Evolutionary conservation across 2,329 filamentous ascomycete species (phyloP).

Genomic region (Diaporthe citriasiana): DNA sequence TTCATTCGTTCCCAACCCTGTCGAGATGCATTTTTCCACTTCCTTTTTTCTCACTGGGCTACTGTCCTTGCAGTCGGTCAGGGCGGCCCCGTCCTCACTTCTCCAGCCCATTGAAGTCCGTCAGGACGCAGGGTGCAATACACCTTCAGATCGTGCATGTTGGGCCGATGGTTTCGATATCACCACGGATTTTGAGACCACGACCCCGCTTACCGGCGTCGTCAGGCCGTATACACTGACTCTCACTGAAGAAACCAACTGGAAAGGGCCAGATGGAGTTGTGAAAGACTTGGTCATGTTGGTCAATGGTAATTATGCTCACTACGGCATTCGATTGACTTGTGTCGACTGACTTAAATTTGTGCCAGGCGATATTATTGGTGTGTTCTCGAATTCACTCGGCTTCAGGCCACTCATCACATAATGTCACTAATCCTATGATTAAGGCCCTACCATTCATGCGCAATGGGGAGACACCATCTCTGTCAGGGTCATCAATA

Average conservation of each 20-base stretch:
- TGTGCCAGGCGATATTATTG: conserved; percentile 38
- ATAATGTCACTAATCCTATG: conserved; percentile 20
- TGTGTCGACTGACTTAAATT: conserved; percentile 19
- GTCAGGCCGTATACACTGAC: conserved; percentile 48
- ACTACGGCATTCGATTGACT: conserved; percentile 21
- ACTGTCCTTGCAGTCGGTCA: conserved; percentile 30
- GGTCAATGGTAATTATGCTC: conserved; percentile 59
- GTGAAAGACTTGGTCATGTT: conserved; percentile 57
- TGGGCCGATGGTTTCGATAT: conserved; percentile 49
- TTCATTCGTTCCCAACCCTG: background rate
- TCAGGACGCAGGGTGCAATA: conserved; percentile 45
- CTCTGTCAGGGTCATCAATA: conserved; percentile 75
- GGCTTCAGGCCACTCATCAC: background rate
- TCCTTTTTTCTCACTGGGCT: conserved; percentile 37
- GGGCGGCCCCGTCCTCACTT: conserved; percentile 34
- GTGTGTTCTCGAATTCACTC: background rate
- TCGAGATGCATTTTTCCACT: conserved; percentile 23
- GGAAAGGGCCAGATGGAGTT: conserved; percentile 49
- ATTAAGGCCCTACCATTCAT: conserved; percentile 64
- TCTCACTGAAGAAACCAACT: conserved; percentile 49
- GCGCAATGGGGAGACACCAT: conserved; percentile 66
- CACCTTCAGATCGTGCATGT: conserved; percentile 48
- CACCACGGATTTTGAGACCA: conserved; percentile 49
- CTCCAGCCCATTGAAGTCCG: conserved; percentile 29
- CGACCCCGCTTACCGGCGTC: conserved; percentile 46